These are phyloP conservation scores for Aspergillus tanneri DNA, from an alignment of 2,329 filamentous ascomycete species.

Conservation along the genomic window DNA sequence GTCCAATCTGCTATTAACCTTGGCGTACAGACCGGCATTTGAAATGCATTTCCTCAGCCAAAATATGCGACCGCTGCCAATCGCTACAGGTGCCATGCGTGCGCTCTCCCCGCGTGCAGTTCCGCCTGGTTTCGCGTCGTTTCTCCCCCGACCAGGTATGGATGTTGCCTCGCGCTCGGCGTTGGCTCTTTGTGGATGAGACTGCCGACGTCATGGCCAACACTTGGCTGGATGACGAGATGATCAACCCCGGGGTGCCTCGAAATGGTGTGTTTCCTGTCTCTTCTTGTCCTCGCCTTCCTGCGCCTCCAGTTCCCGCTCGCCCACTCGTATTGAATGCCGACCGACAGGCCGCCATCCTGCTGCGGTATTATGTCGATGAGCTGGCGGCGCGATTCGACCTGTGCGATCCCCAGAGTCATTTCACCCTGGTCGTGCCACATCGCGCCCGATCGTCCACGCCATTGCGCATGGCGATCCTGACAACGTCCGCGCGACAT, in stretches of 20 bases:
- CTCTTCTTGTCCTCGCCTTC: not conserved
- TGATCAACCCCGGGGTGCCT: not conserved
- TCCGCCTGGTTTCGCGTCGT: not conserved
- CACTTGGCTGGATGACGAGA: slow-evolving; percentile 21
- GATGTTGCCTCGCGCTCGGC: not conserved
- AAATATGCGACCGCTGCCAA: not conserved
- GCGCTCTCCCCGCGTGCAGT: not conserved
- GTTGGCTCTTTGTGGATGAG: slow-evolving; percentile 9
- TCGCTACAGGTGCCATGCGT: not conserved
- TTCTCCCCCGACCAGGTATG: not conserved
- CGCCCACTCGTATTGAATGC: not conserved
- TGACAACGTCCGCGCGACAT: slow-evolving; percentile 41
- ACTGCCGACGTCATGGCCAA: slow-evolving; percentile 22
- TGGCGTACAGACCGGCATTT: not conserved
- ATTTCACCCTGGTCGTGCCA: slow-evolving; percentile 45
- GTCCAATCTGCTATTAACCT: not conserved
- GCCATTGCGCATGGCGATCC: slow-evolving; percentile 41
- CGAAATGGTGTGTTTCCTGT: no score
- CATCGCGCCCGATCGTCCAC: slow-evolving; percentile 42
- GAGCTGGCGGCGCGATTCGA: slow-evolving; percentile 34
- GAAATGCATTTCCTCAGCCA: not conserved
- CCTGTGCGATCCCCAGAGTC: slow-evolving; percentile 42
- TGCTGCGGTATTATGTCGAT: slow-evolving; percentile 8
- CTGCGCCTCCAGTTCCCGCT: not conserved
- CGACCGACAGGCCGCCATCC: slow-evolving; percentile 4